Evolutionary conservation across 768 basidiomycete genomes (phyloP).

Genomic region (Bullera alba): DNA sequence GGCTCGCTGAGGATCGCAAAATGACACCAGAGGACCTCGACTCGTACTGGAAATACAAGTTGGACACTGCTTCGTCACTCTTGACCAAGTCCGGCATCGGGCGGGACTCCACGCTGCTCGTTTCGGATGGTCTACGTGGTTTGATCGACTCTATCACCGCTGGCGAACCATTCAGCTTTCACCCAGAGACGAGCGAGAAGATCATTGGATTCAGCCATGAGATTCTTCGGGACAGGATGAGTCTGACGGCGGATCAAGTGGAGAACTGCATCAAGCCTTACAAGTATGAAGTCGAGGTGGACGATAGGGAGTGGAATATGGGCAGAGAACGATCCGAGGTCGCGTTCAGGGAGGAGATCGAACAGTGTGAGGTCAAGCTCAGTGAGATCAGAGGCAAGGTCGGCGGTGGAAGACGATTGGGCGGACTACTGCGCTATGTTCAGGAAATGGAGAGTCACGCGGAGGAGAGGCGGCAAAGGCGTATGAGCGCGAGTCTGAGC

Average conservation of each 20-base stretch:
- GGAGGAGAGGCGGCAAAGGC: slow-evolving; percentile 33
- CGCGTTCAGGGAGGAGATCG: slow-evolving; percentile 75
- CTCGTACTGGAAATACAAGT: slow-evolving; percentile 90
- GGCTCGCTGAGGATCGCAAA: slow-evolving; percentile 62
- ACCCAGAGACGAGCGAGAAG: slow-evolving; percentile 80
- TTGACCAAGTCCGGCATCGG: slow-evolving; percentile 95
- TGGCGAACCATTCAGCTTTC: slow-evolving; percentile 85
- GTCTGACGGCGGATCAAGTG: slow-evolving; percentile 93
- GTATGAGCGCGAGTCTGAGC: slow-evolving; percentile 10
- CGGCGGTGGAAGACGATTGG: slow-evolving; percentile 75
- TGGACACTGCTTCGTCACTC: slow-evolving; percentile 85
- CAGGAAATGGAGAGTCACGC: slow-evolving; percentile 67
- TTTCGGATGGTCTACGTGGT: slow-evolving; percentile 83
- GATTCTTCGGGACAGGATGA: slow-evolving; percentile 86
- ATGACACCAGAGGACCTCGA: slow-evolving; percentile 68
- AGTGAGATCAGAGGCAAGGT: slow-evolving; percentile 80
- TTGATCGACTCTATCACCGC: slow-evolving; percentile 83
- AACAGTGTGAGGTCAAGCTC: slow-evolving; percentile 76
- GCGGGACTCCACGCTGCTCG: slow-evolving; percentile 83
- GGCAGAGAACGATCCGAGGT: slow-evolving; percentile 69
- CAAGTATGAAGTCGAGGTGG: slow-evolving; percentile 97
- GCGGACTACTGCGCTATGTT: slow-evolving; percentile 70
- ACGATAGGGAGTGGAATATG: slow-evolving; percentile 81
- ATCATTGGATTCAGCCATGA: slow-evolving; percentile 86
- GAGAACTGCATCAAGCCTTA: slow-evolving; percentile 99